phyloP scores from a whole-genome alignment of 2,329 filamentous ascomycete genomes.

The Cadophora malorum region DNA sequence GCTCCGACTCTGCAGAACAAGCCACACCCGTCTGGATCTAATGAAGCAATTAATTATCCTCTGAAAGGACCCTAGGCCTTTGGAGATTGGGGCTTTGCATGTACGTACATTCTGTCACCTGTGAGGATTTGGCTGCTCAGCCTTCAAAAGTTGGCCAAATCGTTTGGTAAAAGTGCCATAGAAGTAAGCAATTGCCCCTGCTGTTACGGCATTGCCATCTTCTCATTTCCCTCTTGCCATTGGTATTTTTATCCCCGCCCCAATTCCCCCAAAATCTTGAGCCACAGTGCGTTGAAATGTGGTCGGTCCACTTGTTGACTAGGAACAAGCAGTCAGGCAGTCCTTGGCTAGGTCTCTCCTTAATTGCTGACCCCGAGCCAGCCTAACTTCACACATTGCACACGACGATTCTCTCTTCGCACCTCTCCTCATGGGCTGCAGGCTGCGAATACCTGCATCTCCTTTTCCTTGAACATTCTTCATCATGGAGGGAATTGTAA shows the following conservation, averaged over 20 bases:
- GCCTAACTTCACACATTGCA: not conserved
- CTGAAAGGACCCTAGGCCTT: not conserved
- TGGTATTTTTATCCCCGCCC: not conserved
- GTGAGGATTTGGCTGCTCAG: not conserved
- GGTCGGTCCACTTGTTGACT: not conserved
- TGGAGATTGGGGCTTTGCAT: not conserved
- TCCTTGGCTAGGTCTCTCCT: slow-evolving; percentile 13
- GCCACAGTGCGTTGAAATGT: slow-evolving; percentile 3
- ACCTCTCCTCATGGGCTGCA: slow-evolving; percentile 13
- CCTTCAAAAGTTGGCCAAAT: not conserved
- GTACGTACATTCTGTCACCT: not conserved
- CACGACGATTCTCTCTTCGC: not conserved
- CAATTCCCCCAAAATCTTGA: not conserved
- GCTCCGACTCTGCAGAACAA: not conserved
- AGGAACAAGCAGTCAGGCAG: not conserved
- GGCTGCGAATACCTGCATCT: slow-evolving; percentile 10
- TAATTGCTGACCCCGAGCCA: slow-evolving; percentile 11
- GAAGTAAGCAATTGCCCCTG: not conserved
- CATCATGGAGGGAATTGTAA: slow-evolving; percentile 29
- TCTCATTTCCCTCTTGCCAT: not conserved
- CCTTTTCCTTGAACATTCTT: slow-evolving; percentile 1
- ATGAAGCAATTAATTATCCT: not conserved
- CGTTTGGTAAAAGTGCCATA: not conserved
- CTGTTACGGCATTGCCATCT: not conserved
- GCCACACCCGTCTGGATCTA: slow-evolving; percentile 14